phyloP scores from a whole-genome alignment of 192 early-diverging fungal genomes.

The Linderina pennispora region DNA sequence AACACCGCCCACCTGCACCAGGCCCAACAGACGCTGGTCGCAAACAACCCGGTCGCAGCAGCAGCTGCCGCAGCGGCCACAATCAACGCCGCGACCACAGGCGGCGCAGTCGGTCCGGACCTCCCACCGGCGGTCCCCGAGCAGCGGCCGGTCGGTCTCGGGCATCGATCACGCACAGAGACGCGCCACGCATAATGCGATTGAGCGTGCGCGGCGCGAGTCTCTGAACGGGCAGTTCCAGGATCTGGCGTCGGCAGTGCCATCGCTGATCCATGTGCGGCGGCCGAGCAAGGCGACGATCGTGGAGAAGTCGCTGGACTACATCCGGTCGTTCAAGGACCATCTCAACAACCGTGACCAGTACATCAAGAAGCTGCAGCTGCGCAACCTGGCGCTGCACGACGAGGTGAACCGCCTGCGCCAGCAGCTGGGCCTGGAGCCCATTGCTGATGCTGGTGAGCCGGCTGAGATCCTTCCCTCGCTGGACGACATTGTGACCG shows the following conservation, averaged over 20 bases:
- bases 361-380: slow-evolving; percentile 44
- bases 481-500: slow-evolving; percentile 1
- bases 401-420: slow-evolving; percentile 59
- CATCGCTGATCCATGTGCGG: slow-evolving; percentile 61
- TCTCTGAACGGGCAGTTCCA: slow-evolving; percentile 75
- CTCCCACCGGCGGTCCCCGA: slow-evolving; percentile 39
- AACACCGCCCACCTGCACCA: no score
- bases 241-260: slow-evolving; percentile 74
- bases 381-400: slow-evolving; percentile 51
- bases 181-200: slow-evolving; percentile 74
- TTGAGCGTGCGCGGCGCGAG: slow-evolving; percentile 76
- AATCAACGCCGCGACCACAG: not conserved
- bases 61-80: not conserved
- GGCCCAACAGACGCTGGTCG: no score
- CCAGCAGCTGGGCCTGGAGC: slow-evolving; percentile 51
- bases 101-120: slow-evolving; percentile 1
- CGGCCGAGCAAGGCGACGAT: slow-evolving; percentile 79
- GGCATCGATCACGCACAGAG: slow-evolving; percentile 51
- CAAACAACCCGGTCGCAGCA: not conserved
- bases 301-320: slow-evolving; percentile 72
- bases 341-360: slow-evolving; percentile 39
- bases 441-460: slow-evolving; percentile 26
- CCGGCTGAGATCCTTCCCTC: slow-evolving; percentile 1
- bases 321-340: slow-evolving; percentile 46
- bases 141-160: slow-evolving; percentile 11